Base-by-base conservation (phyloP, 805 yeast species). In the Yarrowia sp. region DNA sequence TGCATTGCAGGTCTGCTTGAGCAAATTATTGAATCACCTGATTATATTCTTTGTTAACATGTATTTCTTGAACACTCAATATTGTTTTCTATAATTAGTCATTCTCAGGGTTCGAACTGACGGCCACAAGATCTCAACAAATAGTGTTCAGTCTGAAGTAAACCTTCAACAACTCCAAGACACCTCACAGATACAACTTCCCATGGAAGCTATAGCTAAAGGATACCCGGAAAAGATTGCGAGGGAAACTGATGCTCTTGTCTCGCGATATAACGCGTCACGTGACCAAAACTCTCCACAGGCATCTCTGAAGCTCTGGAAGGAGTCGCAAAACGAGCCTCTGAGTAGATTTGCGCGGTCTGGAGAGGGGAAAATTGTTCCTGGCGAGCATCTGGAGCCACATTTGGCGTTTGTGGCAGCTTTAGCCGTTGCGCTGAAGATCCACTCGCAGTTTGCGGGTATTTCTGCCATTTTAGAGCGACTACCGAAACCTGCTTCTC, bases 371-470 rank as follows among this genome's bases (percentile, higher is more conserved):
- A 9, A 3, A 6, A 17, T 50, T 13, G 1, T 1, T 1, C 6
- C 14, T 0, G 42, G 8, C 4, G 42, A 50, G 15, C 40, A 30
- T 17, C 30, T 50, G 7, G 9, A 13, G 9, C 20, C 36, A 1
- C 49, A 56, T 1, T 12, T 56, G n/a, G 49, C 34, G 9, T 9
- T 10, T 3, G 44, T 53, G 3, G 33, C 60, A 5, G 60, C 44
- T 10, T 14, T 53, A 2, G 17, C 20, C 0, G 14, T 38, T 8
- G 43, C 60, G 3, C 44, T 53, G 10, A 53, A 53, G 14, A 9
- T 53, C 20, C 60, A 53, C 15, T 53, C 60, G 19, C 60, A 20
- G 8, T 53, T 38, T 10, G 44, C 19, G 3, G 60, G 60, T 20
- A 14, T 53, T 36, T 10, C 44, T 14, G 44, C 43, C 0, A 19